A percentile compares a stretch with the other conserved stretches of the same genome.
These are phyloP conservation scores for Pistacia vera DNA, from an alignment of 345 rosid genomes.

Conservation along the genomic window DNA sequence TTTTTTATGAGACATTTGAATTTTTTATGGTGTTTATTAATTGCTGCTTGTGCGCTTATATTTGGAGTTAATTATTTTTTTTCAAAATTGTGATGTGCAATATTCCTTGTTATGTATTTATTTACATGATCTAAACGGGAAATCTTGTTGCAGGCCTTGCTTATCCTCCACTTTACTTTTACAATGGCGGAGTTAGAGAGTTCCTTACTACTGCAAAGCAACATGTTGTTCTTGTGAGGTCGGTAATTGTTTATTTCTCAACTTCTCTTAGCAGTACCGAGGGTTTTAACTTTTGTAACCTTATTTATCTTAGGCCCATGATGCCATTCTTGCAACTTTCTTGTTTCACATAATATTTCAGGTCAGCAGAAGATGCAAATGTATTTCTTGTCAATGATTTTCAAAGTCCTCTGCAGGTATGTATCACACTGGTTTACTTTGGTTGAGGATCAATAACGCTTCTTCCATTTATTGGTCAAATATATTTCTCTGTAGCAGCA, in stretches of 20 bases:
- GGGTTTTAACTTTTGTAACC: constrained; percentile 1
- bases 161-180: constrained; percentile 89
- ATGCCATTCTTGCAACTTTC: constrained; percentile 4
- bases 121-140: background rate
- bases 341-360: constrained; percentile 36
- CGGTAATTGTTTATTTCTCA: constrained; percentile 19
- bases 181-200: constrained; percentile 91
- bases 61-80: background rate
- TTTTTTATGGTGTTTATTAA: background rate
- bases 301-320: constrained; percentile 8
- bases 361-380: constrained; percentile 92
- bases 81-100: background rate
- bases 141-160: constrained; percentile 74
- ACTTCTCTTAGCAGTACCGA: background rate
- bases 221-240: constrained; percentile 88
- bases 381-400: constrained; percentile 90
- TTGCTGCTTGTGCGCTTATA: background rate
- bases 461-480: background rate
- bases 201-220: constrained; percentile 87
- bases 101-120: background rate
- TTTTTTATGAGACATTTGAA: background rate
- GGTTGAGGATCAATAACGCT: background rate
- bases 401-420: constrained; percentile 88
- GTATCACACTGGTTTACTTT: constrained; percentile 12
- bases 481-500: background rate